Conservation (phyloP, 129 eudicot genomes). For the Centella asiatica region DNA sequence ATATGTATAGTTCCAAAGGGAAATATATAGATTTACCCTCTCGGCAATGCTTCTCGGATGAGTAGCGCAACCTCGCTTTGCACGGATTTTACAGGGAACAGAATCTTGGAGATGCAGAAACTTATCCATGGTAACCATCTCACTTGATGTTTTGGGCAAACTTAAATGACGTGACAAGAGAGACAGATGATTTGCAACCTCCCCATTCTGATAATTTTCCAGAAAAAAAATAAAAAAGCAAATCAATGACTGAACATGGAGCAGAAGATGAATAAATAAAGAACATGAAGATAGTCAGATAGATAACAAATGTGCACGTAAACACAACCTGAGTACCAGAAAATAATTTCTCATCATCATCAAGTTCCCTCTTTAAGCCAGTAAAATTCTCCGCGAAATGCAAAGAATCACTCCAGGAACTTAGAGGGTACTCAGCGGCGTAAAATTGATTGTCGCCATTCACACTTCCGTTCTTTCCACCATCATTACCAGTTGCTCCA, state of each 20-base stretch:
- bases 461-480: conserved; percentile 22
- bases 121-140: conserved; percentile 56
- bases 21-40: conserved; percentile 61
- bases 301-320: not conserved
- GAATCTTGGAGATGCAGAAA: conserved; percentile 68
- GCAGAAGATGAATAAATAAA: too few relatives aligned
- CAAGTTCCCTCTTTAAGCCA: conserved; percentile 51
- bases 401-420: conserved; percentile 62
- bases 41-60: conserved; percentile 98
- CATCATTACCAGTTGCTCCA: conserved; percentile 22
- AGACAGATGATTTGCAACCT: conserved; percentile 32
- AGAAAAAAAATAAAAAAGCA: not conserved
- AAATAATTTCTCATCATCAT: conserved; percentile 25
- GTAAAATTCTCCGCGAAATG: conserved; percentile 36
- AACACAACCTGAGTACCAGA: conserved; percentile 40
- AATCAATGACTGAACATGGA: not conserved
- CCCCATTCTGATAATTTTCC: conserved; percentile 30
- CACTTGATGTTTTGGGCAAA: conserved; percentile 71
- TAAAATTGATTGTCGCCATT: conserved; percentile 19
- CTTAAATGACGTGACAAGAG: conserved; percentile 73
- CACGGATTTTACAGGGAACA: conserved; percentile 84
- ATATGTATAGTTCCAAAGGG: not conserved
- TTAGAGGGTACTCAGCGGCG: conserved; percentile 45
- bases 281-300: too few relatives aligned
- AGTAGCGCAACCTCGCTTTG: conserved; percentile 97